Evolutionary conservation across 2,329 filamentous ascomycete genomes (phyloP).

Genomic region (Paraphoma chrysanthemicola): DNA sequence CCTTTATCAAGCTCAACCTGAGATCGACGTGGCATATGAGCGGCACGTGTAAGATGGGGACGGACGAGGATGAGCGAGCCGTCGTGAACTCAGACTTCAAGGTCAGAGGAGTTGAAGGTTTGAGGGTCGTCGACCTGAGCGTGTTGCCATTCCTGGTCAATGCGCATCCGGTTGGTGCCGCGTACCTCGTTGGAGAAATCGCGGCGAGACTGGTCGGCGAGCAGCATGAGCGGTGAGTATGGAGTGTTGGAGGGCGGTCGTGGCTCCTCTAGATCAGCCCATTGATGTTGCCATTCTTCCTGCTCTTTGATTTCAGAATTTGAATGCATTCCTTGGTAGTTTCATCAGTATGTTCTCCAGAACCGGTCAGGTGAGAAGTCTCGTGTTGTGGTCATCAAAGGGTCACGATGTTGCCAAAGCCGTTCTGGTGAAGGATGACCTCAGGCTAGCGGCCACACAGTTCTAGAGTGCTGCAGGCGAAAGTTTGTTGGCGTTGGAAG

Average conservation of each 20-base stretch:
- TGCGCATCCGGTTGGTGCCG: slow-evolving; percentile 4
- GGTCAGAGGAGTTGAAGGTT: background rate
- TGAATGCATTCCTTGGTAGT: too few relatives aligned
- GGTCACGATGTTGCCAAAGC: too few relatives aligned
- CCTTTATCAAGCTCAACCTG: background rate
- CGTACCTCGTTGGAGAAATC: slow-evolving; percentile 3
- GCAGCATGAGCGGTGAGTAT: background rate
- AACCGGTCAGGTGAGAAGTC: too few relatives aligned
- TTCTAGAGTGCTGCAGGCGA: background rate
- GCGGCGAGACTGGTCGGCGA: background rate
- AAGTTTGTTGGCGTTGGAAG: background rate
- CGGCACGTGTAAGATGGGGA: slow-evolving; percentile 5
- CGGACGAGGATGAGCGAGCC: background rate
- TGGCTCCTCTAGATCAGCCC: too few relatives aligned
- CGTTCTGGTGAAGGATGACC: too few relatives aligned
- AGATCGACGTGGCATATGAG: slow-evolving; percentile 3
- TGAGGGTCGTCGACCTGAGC: slow-evolving; percentile 5
- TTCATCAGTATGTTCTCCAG: too few relatives aligned
- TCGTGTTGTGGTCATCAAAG: too few relatives aligned
- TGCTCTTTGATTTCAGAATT: too few relatives aligned
- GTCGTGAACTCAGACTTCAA: background rate
- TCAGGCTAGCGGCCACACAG: background rate
- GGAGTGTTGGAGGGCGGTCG: too few relatives aligned
- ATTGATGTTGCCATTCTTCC: too few relatives aligned
- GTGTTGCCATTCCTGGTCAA: slow-evolving; percentile 4